phyloP scores from a whole-genome alignment of 2,329 filamentous ascomycete genomes.

The Tolypocladium sp. region DNA sequence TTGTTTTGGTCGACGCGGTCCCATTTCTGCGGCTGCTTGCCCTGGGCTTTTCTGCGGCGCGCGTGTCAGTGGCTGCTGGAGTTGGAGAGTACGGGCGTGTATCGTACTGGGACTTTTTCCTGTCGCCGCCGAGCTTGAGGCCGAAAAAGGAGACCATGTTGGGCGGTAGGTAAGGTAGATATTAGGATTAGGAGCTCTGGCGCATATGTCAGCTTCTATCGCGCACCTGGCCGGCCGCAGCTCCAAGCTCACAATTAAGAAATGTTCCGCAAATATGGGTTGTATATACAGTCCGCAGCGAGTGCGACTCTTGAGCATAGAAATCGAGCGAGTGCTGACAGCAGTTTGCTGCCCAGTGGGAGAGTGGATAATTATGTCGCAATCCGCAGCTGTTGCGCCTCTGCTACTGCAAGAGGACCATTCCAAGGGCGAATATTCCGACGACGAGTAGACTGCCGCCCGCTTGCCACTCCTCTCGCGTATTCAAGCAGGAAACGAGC shows the following conservation, averaged over 20 bases:
- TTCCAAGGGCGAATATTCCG: neutral
- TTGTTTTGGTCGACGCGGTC: slow-evolving; percentile 23
- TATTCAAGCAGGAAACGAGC: neutral
- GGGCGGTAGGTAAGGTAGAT: neutral
- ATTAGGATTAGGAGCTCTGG: neutral
- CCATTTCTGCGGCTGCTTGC: slow-evolving; percentile 14
- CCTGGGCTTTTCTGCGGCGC: slow-evolving; percentile 12
- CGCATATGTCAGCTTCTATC: neutral
- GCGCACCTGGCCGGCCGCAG: neutral
- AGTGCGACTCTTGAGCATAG: neutral
- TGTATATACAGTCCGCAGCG: neutral
- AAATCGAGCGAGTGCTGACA: neutral
- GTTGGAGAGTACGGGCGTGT: neutral
- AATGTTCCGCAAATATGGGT: too few species aligned
- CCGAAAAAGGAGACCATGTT: slow-evolving; percentile 52
- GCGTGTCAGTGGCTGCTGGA: neutral
- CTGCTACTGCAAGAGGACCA: neutral
- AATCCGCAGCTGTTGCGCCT: neutral
- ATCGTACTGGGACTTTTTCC: slow-evolving; percentile 44
- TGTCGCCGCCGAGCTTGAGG: slow-evolving; percentile 45
- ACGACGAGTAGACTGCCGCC: too few species aligned
- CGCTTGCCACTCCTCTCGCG: neutral
- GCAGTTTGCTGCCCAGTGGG: too few species aligned
- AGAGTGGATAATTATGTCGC: neutral
- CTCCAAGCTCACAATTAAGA: neutral